Evolutionary conservation across 257 asterid genomes (phyloP), one percentile per base, ranked within the genome.

Genomic region (Solanum chilense): DNA sequence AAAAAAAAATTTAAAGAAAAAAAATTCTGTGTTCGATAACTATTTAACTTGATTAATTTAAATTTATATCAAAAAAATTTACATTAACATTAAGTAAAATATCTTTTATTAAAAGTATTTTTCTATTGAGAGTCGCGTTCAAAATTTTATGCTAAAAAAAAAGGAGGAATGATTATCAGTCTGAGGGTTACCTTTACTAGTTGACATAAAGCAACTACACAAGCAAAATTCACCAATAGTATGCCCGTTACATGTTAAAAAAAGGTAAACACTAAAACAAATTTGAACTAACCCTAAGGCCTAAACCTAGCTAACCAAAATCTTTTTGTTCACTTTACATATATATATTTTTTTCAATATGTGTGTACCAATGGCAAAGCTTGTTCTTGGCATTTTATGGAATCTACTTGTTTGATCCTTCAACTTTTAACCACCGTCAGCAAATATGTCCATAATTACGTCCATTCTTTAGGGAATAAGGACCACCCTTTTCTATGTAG

Each of bases 381-480:
- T 80, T 80, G 68, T 80, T 78, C 29, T 80, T 80, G 68, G 85
- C 42, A 29, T 13, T 80, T 80, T 47, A 80, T 47, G 44, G 85
- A 80, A 80, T 80, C 85, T 80, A 80, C 85, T 45, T 80, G 29
- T 80, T 47, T 80, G 85, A 45, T 80, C 68, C 85, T 45, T 25
- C 18, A 80, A 80, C 69, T 47, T 16, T 80, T 12, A 80, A 80
- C 64, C 68, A 80, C 66, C 68, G 68, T 80, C 85, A 80, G 85
- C 85, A 80, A 80, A 29, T 4, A 45, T 20, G 80, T 73, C 16
- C 80, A 71, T 18, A 70, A 15, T 70, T 70, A 18, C 41, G 29
- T 80, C 66, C 44, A 80, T 80, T 47, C 27, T 80, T 27, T 27
- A 27, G 29, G 60, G 84, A 80, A 47, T 29, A 80, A 29, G 85